These are phyloP conservation scores for Penicillium sp. DNA, from an alignment of 2,329 filamentous ascomycete species.

Conservation along the genomic window DNA sequence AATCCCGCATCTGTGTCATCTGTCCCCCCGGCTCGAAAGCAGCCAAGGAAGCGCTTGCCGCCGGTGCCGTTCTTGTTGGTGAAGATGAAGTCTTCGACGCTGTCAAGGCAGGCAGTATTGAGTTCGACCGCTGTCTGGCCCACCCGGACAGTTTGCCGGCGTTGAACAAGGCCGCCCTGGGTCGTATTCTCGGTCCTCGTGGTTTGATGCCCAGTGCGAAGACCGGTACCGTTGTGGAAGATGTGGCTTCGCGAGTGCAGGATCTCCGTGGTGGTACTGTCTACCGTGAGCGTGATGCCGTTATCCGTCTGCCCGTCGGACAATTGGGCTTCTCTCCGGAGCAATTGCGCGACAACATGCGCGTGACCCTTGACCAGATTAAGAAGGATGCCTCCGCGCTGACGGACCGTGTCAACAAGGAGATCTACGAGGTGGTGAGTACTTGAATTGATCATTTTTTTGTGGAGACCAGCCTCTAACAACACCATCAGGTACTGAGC, in stretches of 20 bases:
- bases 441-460: background rate
- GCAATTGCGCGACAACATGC: conserved; percentile 80
- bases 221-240: conserved; percentile 81
- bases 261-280: conserved; percentile 80
- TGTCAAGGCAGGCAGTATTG: conserved; percentile 71
- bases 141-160: conserved; percentile 74
- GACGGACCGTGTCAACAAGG: conserved; percentile 65
- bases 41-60: conserved; percentile 69
- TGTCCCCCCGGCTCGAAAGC: conserved; percentile 75
- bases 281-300: conserved; percentile 81
- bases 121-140: conserved; percentile 87
- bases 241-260: conserved; percentile 70
- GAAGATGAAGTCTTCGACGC: conserved; percentile 81
- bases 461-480: background rate
- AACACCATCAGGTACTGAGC: conserved; percentile 64
- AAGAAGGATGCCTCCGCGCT: conserved; percentile 72
- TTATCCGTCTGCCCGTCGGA: conserved; percentile 84
- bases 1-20: conserved; percentile 85
- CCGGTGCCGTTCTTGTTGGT: conserved; percentile 79
- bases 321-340: conserved; percentile 86
- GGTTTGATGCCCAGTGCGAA: conserved; percentile 91
- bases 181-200: conserved; percentile 77
- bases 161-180: conserved; percentile 76
- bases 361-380: conserved; percentile 68
- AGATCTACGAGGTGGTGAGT: conserved; percentile 67